phyloP scores from a whole-genome alignment of 2,329 filamentous ascomycete species.

The Amylocarpus encephaloides region DNA sequence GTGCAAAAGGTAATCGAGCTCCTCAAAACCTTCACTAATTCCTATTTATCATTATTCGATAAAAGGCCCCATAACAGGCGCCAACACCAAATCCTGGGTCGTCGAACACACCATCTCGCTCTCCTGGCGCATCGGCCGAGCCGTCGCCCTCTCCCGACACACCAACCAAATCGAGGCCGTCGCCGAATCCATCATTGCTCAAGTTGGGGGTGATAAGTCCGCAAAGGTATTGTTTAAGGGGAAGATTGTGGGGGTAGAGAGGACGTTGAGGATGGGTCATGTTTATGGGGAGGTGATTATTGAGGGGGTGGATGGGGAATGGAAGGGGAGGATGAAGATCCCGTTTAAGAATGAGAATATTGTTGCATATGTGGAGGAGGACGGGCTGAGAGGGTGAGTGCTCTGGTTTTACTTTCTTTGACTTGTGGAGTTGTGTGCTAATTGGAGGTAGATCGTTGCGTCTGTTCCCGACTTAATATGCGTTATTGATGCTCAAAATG shows the following conservation, averaged over 20 bases:
- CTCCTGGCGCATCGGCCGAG: constrained; percentile 48
- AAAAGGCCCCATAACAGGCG: constrained; percentile 33
- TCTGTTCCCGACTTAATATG: constrained; percentile 45
- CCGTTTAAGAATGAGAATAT: constrained; percentile 73
- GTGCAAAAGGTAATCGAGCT: constrained; percentile 26
- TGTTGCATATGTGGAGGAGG: constrained; percentile 35
- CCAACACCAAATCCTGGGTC: constrained; percentile 32
- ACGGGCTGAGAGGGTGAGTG: constrained; percentile 1
- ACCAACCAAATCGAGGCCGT: constrained; percentile 31
- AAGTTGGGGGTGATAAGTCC: constrained; percentile 47
- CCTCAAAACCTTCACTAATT: too few species aligned
- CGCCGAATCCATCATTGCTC: constrained; percentile 52
- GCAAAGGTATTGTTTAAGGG: constrained; percentile 55
- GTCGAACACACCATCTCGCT: constrained; percentile 39
- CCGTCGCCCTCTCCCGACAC: not conserved
- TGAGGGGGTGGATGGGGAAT: not conserved
- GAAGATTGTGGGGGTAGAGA: constrained; percentile 56
- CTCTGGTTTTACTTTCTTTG: too few species aligned
- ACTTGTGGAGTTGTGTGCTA: too few species aligned
- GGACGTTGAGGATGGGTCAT: constrained; percentile 20
- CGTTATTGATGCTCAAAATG: constrained; percentile 42
- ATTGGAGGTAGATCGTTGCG: constrained; percentile 33
- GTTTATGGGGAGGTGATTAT: not conserved
- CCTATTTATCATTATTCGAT: too few species aligned
- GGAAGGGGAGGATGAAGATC: constrained; percentile 36